Evolutionary conservation across 495 filamentous ascomycete species (phyloP), one percentile per base, ranked within the genome.

Genomic region (Neurospora africana): DNA sequence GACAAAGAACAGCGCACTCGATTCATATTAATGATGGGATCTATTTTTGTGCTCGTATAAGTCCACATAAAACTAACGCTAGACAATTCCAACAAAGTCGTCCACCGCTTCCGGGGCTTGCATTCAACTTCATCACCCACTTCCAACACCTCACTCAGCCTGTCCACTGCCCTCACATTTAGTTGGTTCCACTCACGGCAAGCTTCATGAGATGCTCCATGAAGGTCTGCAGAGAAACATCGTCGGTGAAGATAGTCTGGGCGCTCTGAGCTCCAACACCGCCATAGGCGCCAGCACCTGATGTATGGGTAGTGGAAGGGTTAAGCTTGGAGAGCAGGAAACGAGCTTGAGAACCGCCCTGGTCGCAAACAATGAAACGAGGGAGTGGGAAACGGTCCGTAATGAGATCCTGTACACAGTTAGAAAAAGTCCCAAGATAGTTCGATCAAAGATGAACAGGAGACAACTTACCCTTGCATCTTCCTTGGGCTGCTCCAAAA

Each of bases 161-260:
- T 65, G 53, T 65, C 53, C 53, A 9, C 6, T 35, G 53, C 11
- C n/a, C 68, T 71, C 36, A 39, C n/a, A 15, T 70, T 77, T 82
- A 88, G 72, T 84, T 88, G n/a, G 86, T 87, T 70, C 85, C 85
- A 68, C 85, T 87, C 15, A 87, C 86, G 19, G 86, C 86, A 76
- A 88, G 73, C 93, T 99, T 99, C 96, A 99, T 99, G 79, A 99
- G 83, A 84, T 97, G 93, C 75, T 99, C 96, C 95, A 98, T 99
- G 79, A 99, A 99, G 8, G 95, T 98, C 82, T 98, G 95, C 78
- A 99, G 84, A 30, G 93, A 97, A 69, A 99, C 96, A 82, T 99
- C 96, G 77, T 99, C 96, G 3, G 96, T 99, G 82, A 99, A 99
- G 75, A 99, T 98, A 17, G 96, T 99, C 83, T 98, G 96, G 39